A percentile compares a stretch with the other conserved stretches of the same genome.
phyloP scores from a whole-genome alignment of 169 alveolate species.

The Cystoisospora suis region DNA sequence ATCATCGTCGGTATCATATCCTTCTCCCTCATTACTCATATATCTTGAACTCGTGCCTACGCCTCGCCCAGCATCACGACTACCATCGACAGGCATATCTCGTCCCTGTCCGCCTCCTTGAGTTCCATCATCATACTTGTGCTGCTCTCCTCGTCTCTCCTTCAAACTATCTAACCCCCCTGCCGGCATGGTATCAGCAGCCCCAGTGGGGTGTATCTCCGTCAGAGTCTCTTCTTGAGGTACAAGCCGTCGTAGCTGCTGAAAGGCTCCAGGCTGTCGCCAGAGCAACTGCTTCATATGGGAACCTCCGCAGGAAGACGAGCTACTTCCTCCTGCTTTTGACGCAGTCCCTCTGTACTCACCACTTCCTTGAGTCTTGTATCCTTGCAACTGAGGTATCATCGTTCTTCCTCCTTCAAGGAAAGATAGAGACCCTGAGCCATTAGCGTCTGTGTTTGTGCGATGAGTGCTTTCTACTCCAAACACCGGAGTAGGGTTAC shows the following conservation, averaged over 20 bases:
- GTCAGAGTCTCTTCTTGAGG: background rate
- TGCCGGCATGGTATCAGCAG: background rate
- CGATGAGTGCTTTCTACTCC: too few species aligned
- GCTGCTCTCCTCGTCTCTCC: background rate
- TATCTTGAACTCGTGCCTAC: too few species aligned
- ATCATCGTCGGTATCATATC: background rate
- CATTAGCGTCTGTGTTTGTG: too few species aligned
- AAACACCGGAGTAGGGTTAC: too few species aligned
- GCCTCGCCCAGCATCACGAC: too few species aligned
- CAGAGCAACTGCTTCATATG: too few species aligned
- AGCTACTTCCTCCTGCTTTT: background rate
- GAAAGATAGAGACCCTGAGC: too few species aligned
- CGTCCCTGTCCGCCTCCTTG: background rate
- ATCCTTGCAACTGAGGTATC: too few species aligned
- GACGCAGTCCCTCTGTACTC: slow-evolving; percentile 28
- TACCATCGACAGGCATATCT: too few species aligned
- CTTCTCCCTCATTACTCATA: background rate
- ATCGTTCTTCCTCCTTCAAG: too few species aligned
- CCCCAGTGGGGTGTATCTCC: background rate
- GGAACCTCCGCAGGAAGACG: too few species aligned
- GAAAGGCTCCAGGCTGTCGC: too few species aligned
- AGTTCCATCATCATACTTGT: background rate
- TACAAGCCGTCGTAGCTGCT: slow-evolving; percentile 4
- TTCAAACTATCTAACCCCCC: background rate
- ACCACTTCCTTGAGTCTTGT: background rate